Percentiles rank a stretch among this genome's conserved stretches.
These are phyloP conservation scores for Halophytophthora polymorphica DNA, from an alignment of 352 stramenopile species.

Conservation along the genomic window DNA sequence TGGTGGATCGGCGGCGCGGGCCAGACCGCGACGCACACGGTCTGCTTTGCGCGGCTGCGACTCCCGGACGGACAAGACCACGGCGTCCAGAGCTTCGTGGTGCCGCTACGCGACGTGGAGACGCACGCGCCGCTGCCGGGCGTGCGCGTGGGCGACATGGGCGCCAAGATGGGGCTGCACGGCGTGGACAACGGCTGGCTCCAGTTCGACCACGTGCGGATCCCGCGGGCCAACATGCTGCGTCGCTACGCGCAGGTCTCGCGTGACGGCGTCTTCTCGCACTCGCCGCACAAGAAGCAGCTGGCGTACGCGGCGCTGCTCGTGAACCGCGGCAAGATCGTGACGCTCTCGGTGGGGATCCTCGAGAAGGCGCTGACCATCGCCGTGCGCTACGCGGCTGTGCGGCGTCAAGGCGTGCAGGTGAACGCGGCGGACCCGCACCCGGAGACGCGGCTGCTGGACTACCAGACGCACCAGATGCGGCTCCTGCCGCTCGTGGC, in stretches of 20 bases:
- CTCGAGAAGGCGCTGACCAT: conserved; percentile 93
- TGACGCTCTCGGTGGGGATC: conserved; percentile 65
- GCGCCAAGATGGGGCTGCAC: conserved; percentile 68
- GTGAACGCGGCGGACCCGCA: conserved; percentile 47
- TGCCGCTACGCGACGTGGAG: conserved; percentile 90
- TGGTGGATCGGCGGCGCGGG: conserved; percentile 96
- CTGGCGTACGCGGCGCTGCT: conserved; percentile 77
- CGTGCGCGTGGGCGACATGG: conserved; percentile 64
- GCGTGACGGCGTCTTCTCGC: conserved; percentile 54
- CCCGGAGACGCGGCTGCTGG: conserved; percentile 86
- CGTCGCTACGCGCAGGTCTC: conserved; percentile 65
- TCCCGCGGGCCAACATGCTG: conserved; percentile 78
- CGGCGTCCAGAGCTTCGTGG: conserved; percentile 96
- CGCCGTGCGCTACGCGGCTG: conserved; percentile 90
- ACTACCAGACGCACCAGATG: conserved; percentile 95
- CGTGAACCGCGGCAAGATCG: conserved; percentile 69
- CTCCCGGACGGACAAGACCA: conserved; percentile 54
- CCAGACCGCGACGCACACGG: conserved; percentile 92
- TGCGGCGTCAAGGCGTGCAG: conserved; percentile 86
- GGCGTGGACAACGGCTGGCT: conserved; percentile 80
- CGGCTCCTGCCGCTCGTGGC: conserved; percentile 91
- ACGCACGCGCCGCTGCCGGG: conserved; percentile 50
- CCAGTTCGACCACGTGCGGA: conserved; percentile 70
- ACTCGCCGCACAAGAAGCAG: conserved; percentile 54
- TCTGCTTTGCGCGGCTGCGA: conserved; percentile 93